Conservation (phyloP, 495 filamentous ascomycete species). For the Cladorrhinum samala region DNA sequence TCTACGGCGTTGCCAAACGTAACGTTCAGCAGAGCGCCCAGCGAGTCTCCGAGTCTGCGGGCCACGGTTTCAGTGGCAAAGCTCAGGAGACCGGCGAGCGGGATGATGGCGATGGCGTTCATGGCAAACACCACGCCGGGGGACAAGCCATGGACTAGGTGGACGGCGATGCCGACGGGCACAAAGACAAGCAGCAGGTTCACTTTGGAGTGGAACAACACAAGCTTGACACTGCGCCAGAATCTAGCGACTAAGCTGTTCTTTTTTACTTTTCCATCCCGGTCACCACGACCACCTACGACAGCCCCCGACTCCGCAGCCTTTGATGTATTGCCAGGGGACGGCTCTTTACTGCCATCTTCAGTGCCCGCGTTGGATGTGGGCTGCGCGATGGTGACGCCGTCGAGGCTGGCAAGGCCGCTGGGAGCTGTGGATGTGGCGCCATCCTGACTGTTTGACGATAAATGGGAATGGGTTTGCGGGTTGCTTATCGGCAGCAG, state of each 20-base stretch:
- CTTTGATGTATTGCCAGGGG: conserved; percentile 2
- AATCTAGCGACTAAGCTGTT: conserved; percentile 35
- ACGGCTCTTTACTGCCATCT: conserved; percentile 6
- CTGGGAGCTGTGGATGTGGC: not conserved
- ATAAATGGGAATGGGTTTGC: not conserved
- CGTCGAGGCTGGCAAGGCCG: not conserved
- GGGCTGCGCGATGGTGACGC: not conserved
- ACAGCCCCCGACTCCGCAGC: conserved; percentile 12
- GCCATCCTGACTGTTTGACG: conserved; percentile 6
- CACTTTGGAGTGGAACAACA: conserved; percentile 62
- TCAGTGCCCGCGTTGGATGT: not conserved
- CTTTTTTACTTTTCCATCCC: conserved; percentile 4
- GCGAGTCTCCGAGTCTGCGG: conserved; percentile 67
- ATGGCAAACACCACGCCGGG: conserved; percentile 59
- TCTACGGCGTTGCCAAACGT: conserved; percentile 89
- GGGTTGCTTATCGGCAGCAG: not conserved
- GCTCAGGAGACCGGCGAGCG: conserved; percentile 69
- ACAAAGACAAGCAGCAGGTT: conserved; percentile 75
- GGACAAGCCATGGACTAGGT: conserved; percentile 37
- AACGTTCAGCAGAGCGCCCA: conserved; percentile 78
- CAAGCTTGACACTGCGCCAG: conserved; percentile 42
- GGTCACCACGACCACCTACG: conserved; percentile 1
- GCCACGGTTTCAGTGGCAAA: conserved; percentile 80
- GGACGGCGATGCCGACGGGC: conserved; percentile 63
- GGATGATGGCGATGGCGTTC: conserved; percentile 82